phyloP scores from a whole-genome alignment of 805 yeast genomes.

The Cephaloascus albidus region DNA sequence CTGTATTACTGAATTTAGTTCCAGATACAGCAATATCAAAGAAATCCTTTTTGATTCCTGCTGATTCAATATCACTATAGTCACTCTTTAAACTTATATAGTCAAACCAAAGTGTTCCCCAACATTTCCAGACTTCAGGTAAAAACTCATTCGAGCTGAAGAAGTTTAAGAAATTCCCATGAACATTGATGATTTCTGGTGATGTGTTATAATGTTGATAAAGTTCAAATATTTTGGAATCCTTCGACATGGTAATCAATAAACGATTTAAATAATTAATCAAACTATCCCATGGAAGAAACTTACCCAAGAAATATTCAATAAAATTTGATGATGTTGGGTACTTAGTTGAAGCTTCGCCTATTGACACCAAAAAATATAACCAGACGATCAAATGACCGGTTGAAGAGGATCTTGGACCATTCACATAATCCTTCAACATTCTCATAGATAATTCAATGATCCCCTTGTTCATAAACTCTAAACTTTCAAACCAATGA shows the following conservation, averaged over 20 bases:
- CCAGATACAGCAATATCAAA: slow-evolving; percentile 67
- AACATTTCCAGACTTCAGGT: slow-evolving; percentile 75
- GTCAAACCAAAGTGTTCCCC: slow-evolving; percentile 83
- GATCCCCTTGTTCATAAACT: slow-evolving; percentile 51
- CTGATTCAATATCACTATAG: slow-evolving; percentile 34
- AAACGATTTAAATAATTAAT: slow-evolving; percentile 56
- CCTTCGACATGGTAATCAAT: slow-evolving; percentile 15
- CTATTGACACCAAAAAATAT: slow-evolving; percentile 59
- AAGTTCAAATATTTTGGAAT: neutral
- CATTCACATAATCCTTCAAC: slow-evolving; percentile 53
- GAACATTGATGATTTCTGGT: slow-evolving; percentile 2
- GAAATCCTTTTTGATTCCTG: slow-evolving; percentile 50
- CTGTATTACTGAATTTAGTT: slow-evolving; percentile 29
- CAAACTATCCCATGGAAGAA: slow-evolving; percentile 63
- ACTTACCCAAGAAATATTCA: slow-evolving; percentile 38
- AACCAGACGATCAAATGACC: slow-evolving; percentile 75
- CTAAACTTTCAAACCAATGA: slow-evolving; percentile 52
- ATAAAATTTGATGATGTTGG: slow-evolving; percentile 40
- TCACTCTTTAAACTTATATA: slow-evolving; percentile 43
- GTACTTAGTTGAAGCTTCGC: slow-evolving; percentile 37
- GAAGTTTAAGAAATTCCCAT: slow-evolving; percentile 33
- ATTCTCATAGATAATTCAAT: slow-evolving; percentile 63
- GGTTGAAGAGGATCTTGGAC: slow-evolving; percentile 58
- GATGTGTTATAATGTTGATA: neutral
- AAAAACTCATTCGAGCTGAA: slow-evolving; percentile 53